Base-by-base conservation (phyloP, 2,329 filamentous ascomycete genomes). In the Botryotinia globosa region DNA sequence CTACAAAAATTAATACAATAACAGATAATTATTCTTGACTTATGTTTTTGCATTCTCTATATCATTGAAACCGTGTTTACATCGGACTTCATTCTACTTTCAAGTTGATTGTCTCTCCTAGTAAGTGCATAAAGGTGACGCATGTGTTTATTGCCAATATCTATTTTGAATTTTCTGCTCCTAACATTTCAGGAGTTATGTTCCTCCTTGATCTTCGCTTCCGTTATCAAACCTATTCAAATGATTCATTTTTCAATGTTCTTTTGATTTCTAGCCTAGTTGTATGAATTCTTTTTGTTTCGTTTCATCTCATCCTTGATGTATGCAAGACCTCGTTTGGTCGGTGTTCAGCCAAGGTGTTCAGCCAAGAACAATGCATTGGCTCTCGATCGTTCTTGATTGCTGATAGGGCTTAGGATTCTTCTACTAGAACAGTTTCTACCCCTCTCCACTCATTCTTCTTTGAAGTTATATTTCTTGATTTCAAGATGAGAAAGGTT, bases 321-420 rank as follows among this genome's bases (percentile, higher is more conserved):
- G 32, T 39, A 10, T 56, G 34, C 25, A 32, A 56, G 18, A 32
- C 65, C 42, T 39, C 12, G 45, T 56, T 65, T 71, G n/a, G 34
- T 56, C 14, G 22, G 32, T 18, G 32, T 39, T 64, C 39, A 7
- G 59, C 29, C 37, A 56, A 66, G 62, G 32, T 18, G 32, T 39
- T 64, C 39, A 7, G 59, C 29, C 37, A 56, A 66, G 62, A 54
- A 29, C 39, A 48, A 67, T 58, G 62, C 9, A 59, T 39, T 72
- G 62, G 69, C 51, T 72, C 29, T 67, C 39, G 37, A 67, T 72
- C 29, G 45, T 45, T 48, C 62, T 48, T 59, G 39, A 44, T 58
- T 58, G 58, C 44, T 48, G 29, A 72, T 59, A 32, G 39, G 58
- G 29, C 16, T 67, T 29, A 58, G 8, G 48, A 22, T 42, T 42